Conservation (phyloP, 768 basidiomycete genomes). For the Lactarius quietus region DNA sequence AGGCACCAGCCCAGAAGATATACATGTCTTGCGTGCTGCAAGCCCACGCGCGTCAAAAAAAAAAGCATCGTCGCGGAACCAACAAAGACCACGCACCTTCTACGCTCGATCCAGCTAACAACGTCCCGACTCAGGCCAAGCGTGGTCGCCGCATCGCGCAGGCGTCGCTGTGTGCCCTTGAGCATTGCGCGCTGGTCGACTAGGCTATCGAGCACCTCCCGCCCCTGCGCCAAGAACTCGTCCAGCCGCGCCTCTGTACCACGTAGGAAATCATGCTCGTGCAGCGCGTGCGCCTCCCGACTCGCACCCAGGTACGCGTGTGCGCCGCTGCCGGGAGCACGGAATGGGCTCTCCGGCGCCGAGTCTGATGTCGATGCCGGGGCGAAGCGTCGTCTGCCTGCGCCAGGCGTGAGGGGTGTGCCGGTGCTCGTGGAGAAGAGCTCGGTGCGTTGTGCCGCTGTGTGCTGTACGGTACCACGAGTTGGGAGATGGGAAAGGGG, state of each 20-base stretch:
- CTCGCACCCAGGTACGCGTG: slow-evolving; percentile 49
- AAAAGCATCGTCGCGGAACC: not conserved
- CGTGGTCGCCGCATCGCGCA: slow-evolving; percentile 91
- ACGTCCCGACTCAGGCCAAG: slow-evolving; percentile 91
- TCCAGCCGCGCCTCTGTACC: slow-evolving; percentile 80
- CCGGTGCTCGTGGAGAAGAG: slow-evolving; percentile 47
- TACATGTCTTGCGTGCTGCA: slow-evolving; percentile 91
- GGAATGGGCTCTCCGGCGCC: slow-evolving; percentile 84
- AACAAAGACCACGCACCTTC: slow-evolving; percentile 58
- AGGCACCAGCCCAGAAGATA: slow-evolving; percentile 84
- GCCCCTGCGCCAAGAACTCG: slow-evolving; percentile 88
- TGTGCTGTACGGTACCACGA: slow-evolving; percentile 42
- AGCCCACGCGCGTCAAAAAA: not conserved
- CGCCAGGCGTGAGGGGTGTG: slow-evolving; percentile 34
- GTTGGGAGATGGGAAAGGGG: too few species aligned
- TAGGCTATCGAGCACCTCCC: slow-evolving; percentile 87
- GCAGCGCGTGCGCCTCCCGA: slow-evolving; percentile 75
- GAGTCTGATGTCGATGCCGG: slow-evolving; percentile 33
- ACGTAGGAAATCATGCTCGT: slow-evolving; percentile 87
- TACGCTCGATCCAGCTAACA: slow-evolving; percentile 94
- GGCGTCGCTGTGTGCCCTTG: slow-evolving; percentile 87
- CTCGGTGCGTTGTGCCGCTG: slow-evolving; percentile 57
- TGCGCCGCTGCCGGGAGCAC: slow-evolving; percentile 40
- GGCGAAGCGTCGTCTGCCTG: slow-evolving; percentile 58
- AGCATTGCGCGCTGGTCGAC: slow-evolving; percentile 90